Conservation (phyloP, 805 yeast species). For the Teunomyces tritomae region DNA sequence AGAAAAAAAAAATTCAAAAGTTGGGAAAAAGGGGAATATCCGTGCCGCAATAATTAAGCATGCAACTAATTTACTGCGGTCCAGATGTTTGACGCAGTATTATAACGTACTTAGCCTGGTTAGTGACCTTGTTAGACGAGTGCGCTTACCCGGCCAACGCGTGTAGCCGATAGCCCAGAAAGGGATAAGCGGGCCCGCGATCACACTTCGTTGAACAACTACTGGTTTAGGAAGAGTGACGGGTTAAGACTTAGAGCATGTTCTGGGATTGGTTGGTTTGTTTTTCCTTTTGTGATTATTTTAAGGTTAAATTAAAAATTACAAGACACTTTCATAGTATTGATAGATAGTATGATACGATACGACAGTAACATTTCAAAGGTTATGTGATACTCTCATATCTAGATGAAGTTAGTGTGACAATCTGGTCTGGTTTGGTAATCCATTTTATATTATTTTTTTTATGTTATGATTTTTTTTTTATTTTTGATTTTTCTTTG, state of each 20-base stretch:
- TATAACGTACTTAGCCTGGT: background rate
- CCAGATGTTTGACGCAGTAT: background rate
- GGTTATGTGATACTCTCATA: too few relatives aligned
- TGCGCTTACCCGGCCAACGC: conserved; percentile 3
- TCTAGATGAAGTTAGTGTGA: too few relatives aligned
- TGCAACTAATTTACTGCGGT: background rate
- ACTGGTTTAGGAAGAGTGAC: background rate
- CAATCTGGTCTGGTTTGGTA: too few relatives aligned
- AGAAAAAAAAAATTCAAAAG: conserved; percentile 1
- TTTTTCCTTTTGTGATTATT: too few relatives aligned
- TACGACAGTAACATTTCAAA: too few relatives aligned
- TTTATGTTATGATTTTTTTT: too few relatives aligned
- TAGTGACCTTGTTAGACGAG: background rate
- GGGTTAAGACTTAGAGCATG: background rate
- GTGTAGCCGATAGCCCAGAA: background rate
- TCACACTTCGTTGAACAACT: background rate
- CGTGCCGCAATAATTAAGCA: background rate
- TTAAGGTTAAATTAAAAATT: too few relatives aligned
- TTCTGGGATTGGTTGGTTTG: too few relatives aligned
- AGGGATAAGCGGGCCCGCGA: background rate
- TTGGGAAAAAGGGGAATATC: conserved; percentile 1
- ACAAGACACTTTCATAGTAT: too few relatives aligned
- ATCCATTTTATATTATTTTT: too few relatives aligned
- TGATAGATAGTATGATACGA: too few relatives aligned
- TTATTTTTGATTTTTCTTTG: too few relatives aligned